Evolutionary conservation across 2,329 filamentous ascomycete genomes (phyloP).

Genomic region (Ophiostoma himal-ulmi): DNA sequence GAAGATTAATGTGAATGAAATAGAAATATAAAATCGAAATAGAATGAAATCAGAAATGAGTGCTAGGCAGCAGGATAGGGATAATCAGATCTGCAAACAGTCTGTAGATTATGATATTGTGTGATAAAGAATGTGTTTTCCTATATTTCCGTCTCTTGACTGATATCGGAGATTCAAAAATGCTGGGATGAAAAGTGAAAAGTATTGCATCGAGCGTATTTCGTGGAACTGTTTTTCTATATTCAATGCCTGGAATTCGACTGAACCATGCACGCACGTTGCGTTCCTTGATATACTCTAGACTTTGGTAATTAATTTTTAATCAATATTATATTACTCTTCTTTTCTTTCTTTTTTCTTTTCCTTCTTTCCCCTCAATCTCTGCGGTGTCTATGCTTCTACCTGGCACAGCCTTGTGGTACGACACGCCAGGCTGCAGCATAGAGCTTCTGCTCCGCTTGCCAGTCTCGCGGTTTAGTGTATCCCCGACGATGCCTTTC

Average conservation of each 20-base stretch:
- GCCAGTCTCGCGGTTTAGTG: neutral
- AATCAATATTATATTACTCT: neutral
- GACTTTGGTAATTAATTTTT: neutral
- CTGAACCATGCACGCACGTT: neutral
- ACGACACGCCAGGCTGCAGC: slow-evolving; percentile 5
- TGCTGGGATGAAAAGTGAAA: neutral
- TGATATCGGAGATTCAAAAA: neutral
- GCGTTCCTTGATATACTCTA: neutral
- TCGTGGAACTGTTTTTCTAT: neutral
- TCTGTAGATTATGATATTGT: neutral
- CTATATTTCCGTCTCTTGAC: neutral
- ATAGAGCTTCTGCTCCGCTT: neutral
- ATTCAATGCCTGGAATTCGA: neutral
- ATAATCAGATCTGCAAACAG: too few relatives aligned
- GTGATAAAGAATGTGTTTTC: neutral
- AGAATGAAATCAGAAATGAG: neutral
- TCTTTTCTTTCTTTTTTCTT: neutral
- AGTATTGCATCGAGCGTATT: neutral
- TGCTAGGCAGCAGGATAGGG: neutral
- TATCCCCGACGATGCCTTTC: neutral
- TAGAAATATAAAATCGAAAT: neutral
- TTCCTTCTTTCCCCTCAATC: neutral
- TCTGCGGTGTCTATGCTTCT: neutral
- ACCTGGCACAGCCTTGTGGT: neutral
- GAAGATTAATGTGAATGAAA: neutral